Conservation (phyloP, 768 basidiomycete genomes). For the Tricholoma terreum region DNA sequence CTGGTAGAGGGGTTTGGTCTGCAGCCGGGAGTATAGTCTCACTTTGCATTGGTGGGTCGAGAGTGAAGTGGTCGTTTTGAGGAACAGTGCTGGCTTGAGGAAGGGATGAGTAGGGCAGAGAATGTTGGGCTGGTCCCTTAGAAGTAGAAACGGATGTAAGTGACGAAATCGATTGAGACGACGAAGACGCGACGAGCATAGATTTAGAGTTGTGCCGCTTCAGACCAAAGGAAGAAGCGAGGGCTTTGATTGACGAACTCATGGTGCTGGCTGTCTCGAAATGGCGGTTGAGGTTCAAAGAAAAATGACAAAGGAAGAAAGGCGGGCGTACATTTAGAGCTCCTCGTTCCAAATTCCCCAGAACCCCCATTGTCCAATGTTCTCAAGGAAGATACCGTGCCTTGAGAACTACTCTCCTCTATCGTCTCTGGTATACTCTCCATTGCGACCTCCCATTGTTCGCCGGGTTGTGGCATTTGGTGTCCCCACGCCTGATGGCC, state of each 20-base stretch:
- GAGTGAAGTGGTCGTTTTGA: slow-evolving; percentile 49
- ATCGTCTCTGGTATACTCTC: slow-evolving; percentile 67
- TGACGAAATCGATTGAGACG: slow-evolving; percentile 22
- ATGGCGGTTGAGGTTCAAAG: slow-evolving; percentile 11
- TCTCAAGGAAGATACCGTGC: slow-evolving; percentile 47
- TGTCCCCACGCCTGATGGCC: slow-evolving; percentile 14
- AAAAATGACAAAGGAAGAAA: slow-evolving; percentile 7
- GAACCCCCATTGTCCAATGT: slow-evolving; percentile 34
- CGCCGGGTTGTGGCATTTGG: slow-evolving; percentile 57
- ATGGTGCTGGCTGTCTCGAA: slow-evolving; percentile 50
- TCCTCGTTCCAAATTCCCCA: slow-evolving; percentile 72
- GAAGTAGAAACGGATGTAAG: slow-evolving; percentile 21
- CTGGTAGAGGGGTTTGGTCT: slow-evolving; percentile 52
- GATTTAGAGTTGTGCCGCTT: slow-evolving; percentile 45
- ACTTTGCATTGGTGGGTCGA: slow-evolving; percentile 28
- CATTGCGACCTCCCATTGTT: slow-evolving; percentile 87
- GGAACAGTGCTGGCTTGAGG: slow-evolving; percentile 33
- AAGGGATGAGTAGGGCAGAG: slow-evolving; percentile 44
- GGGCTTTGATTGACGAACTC: slow-evolving; percentile 68
- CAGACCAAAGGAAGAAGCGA: slow-evolving; percentile 74
- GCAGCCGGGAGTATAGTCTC: slow-evolving; percentile 1
- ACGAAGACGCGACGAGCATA: slow-evolving; percentile 12
- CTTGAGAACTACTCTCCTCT: slow-evolving; percentile 53
- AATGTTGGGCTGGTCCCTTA: slow-evolving; percentile 38
- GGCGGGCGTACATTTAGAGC: slow-evolving; percentile 53